Percentiles rank a stretch among this genome's conserved stretches.
These are phyloP conservation scores for Casuarina glauca DNA, from an alignment of 306 rosid species.

Conservation along the genomic window DNA sequence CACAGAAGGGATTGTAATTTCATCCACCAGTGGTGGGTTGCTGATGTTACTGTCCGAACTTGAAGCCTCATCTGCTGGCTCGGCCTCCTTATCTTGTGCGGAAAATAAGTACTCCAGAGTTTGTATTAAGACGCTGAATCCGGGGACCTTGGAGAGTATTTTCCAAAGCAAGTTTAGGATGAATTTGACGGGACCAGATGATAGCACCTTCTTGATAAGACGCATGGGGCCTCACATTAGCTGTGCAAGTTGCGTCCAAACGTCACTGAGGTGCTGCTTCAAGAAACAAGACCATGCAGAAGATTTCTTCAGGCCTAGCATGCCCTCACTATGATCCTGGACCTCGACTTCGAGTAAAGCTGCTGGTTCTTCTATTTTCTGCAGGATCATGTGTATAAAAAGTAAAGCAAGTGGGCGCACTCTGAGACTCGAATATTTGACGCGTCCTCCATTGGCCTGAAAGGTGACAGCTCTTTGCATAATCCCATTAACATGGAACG, in stretches of 20 bases:
- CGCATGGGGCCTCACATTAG: slow-evolving; percentile 48
- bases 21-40: slow-evolving; percentile 66
- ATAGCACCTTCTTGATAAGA: slow-evolving; percentile 36
- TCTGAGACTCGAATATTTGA: slow-evolving; percentile 44
- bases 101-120: slow-evolving; percentile 37
- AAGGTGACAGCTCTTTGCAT: slow-evolving; percentile 62
- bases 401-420: slow-evolving; percentile 62
- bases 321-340: slow-evolving; percentile 27
- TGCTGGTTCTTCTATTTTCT: slow-evolving; percentile 31
- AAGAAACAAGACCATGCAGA: slow-evolving; percentile 13
- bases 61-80: slow-evolving; percentile 32
- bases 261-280: slow-evolving; percentile 29
- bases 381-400: slow-evolving; percentile 56
- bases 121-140: slow-evolving; percentile 35
- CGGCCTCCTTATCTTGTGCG: slow-evolving; percentile 33
- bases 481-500: slow-evolving; percentile 54
- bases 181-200: slow-evolving; percentile 54
- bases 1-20: slow-evolving; percentile 72
- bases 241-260: slow-evolving; percentile 58
- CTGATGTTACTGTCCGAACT: slow-evolving; percentile 8
- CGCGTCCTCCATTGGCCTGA: slow-evolving; percentile 41
- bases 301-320: slow-evolving; percentile 24
- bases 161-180: slow-evolving; percentile 61
- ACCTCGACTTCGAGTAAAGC: slow-evolving; percentile 26
- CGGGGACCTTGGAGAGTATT: slow-evolving; percentile 56